phyloP scores from a whole-genome alignment of 441 rosid species.

The Biscutella laevigata region DNA sequence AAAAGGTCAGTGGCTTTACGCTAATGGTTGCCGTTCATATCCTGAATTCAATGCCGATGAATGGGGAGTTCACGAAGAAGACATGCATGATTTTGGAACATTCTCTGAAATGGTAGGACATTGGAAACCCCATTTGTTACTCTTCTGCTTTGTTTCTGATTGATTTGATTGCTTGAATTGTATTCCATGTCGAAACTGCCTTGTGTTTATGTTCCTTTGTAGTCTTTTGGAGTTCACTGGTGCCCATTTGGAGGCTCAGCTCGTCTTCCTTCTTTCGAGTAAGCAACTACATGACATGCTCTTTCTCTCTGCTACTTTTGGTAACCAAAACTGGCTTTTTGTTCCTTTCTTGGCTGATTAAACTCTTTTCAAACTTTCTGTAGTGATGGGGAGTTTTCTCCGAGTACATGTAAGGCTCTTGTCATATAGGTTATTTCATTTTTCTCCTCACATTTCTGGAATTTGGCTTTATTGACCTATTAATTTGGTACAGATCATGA shows the following conservation, averaged over 20 bases:
- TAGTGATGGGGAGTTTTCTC: constrained; percentile 84
- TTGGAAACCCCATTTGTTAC: not conserved
- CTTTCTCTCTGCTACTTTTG: not conserved
- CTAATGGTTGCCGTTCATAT: constrained; percentile 66
- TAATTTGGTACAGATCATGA: constrained; percentile 66
- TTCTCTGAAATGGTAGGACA: constrained; percentile 76
- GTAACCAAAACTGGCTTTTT: not conserved
- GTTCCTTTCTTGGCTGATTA: not conserved
- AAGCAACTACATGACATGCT: constrained; percentile 27
- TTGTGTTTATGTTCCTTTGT: constrained; percentile 29
- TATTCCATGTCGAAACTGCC: not conserved
- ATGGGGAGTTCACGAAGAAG: constrained; percentile 88
- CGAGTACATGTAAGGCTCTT: constrained; percentile 62
- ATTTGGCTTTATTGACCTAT: constrained; percentile 8
- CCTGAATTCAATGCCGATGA: constrained; percentile 84
- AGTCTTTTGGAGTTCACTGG: constrained; percentile 95
- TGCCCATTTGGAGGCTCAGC: constrained; percentile 81
- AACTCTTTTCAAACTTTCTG: constrained; percentile 16
- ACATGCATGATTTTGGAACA: constrained; percentile 65
- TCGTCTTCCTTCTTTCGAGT: constrained; percentile 76
- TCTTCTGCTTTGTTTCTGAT: not conserved
- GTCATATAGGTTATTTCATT: constrained; percentile 8
- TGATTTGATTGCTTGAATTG: not conserved
- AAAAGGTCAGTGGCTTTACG: constrained; percentile 95
- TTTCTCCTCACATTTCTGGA: not conserved